Conservation (phyloP, 2,329 filamentous ascomycete genomes). For the Chrysoporthe deuterocubensis region DNA sequence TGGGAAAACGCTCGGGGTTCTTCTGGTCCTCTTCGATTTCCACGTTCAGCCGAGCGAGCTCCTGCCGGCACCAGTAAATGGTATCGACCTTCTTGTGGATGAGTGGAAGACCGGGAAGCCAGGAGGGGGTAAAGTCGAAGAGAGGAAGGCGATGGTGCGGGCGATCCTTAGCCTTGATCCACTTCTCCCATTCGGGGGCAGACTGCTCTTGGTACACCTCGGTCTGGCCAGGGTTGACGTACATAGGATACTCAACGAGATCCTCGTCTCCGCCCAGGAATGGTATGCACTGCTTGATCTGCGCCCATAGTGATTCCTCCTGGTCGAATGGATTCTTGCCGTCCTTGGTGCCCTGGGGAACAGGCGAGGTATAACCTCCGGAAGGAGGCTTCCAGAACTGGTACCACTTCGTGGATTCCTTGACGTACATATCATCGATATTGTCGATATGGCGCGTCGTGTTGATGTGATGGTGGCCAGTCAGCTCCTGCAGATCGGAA, state of each 20-base stretch:
- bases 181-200: slow-evolving; percentile 78
- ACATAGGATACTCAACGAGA: slow-evolving; percentile 61
- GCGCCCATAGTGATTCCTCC: slow-evolving; percentile 51
- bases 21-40: slow-evolving; percentile 92
- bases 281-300: slow-evolving; percentile 53
- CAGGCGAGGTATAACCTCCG: slow-evolving; percentile 63
- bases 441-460: slow-evolving; percentile 57
- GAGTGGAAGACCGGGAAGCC: slow-evolving; percentile 78
- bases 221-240: slow-evolving; percentile 63
- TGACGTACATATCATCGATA: slow-evolving; percentile 53
- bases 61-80: slow-evolving; percentile 86
- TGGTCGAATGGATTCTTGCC: slow-evolving; percentile 47
- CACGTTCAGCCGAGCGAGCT: slow-evolving; percentile 84
- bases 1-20: slow-evolving; percentile 80
- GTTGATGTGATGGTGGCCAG: slow-evolving; percentile 47
- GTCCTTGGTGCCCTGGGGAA: slow-evolving; percentile 59
- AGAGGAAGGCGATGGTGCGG: slow-evolving; percentile 79
- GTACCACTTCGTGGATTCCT: slow-evolving; percentile 57
- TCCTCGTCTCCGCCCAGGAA: slow-evolving; percentile 52
- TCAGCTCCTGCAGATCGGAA: slow-evolving; percentile 42
- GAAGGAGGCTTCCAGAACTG: slow-evolving; percentile 68
- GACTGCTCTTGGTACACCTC: slow-evolving; percentile 59
- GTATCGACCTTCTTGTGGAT: slow-evolving; percentile 91
- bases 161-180: slow-evolving; percentile 78
- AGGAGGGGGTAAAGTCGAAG: slow-evolving; percentile 59